A percentile compares a stretch with the other conserved stretches of the same genome.
Evolutionary conservation across 192 early-diverging fungal genomes (phyloP).

Genomic region (Lobosporangium transversale): DNA sequence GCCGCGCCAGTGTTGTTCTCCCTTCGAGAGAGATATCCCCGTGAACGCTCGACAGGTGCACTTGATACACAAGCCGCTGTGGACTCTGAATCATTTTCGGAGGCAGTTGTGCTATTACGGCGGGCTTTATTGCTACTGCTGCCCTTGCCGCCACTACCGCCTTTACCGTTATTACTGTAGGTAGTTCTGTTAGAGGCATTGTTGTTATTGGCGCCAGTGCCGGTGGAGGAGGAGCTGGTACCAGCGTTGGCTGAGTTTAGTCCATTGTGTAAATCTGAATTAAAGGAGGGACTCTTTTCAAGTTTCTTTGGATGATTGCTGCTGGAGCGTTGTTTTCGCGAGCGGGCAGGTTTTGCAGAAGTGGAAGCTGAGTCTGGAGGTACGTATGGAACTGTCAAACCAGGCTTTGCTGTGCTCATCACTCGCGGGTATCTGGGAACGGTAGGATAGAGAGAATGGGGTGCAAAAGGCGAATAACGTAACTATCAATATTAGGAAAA

Average conservation of each 20-base stretch:
- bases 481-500: too few species aligned
- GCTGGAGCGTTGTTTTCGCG: slow-evolving; percentile 27
- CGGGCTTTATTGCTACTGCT: background rate
- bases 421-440: slow-evolving; percentile 24
- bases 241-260: slow-evolving; percentile 10
- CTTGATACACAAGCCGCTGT: slow-evolving; percentile 3
- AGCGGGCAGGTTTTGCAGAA: slow-evolving; percentile 24
- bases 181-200: too few species aligned
- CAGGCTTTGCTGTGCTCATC: slow-evolving; percentile 57
- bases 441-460: background rate
- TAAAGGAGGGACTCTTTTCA: slow-evolving; percentile 44
- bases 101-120: background rate
- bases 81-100: slow-evolving; percentile 21
- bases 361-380: slow-evolving; percentile 30
- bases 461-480: background rate
- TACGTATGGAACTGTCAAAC: slow-evolving; percentile 48
- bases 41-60: slow-evolving; percentile 6
- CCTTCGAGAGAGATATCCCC: slow-evolving; percentile 20
- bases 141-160: background rate
- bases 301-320: slow-evolving; percentile 24
- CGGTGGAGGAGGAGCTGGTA: background rate
- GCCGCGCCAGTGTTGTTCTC: slow-evolving; percentile 8
- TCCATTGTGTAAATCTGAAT: slow-evolving; percentile 35
- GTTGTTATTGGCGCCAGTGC: too few species aligned
- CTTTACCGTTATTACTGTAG: slow-evolving; percentile 3